A percentile compares a stretch with the other conserved stretches of the same genome.
These are phyloP conservation scores for Serendipita vermifera DNA, from an alignment of 768 basidiomycete species.

Conservation along the genomic window DNA sequence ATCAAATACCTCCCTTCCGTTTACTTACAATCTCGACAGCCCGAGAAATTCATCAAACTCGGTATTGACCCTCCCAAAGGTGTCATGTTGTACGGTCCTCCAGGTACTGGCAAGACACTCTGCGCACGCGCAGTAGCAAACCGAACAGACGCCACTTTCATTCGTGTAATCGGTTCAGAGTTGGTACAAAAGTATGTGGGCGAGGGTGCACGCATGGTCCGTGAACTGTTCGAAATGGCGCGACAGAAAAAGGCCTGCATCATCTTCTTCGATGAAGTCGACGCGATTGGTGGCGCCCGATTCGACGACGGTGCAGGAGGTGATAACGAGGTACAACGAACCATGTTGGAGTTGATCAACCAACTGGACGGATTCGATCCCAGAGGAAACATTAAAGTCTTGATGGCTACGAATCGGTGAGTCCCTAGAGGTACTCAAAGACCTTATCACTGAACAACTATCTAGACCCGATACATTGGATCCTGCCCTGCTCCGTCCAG, in stretches of 20 bases:
- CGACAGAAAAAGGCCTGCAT: conserved; percentile 98
- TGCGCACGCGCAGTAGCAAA: conserved; percentile 98
- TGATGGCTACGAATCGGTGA: conserved; percentile 97
- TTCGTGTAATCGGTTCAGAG: conserved; percentile 97
- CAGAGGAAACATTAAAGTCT: conserved; percentile 97
- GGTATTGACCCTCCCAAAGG: conserved; percentile 99
- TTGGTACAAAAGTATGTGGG: conserved; percentile 99
- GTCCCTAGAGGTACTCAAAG: too few relatives aligned
- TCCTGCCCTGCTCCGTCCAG: conserved; percentile 89
- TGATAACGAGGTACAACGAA: conserved; percentile 97
- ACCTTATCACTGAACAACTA: too few relatives aligned
- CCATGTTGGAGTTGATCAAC: conserved; percentile 98
- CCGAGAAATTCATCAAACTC: conserved; percentile 95
- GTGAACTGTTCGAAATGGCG: conserved; percentile 98
- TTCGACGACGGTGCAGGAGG: conserved; percentile 98
- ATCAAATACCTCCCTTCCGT: background rate
- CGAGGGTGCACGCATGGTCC: conserved; percentile 97
- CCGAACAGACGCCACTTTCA: conserved; percentile 96
- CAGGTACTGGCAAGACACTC: conserved; percentile 96
- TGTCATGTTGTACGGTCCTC: conserved; percentile 88
- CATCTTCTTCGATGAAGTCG: conserved; percentile 98
- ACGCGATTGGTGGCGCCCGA: conserved; percentile 94
- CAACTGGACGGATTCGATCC: conserved; percentile 98
- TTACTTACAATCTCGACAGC: conserved; percentile 37
- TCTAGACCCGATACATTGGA: conserved; percentile 91